Base-by-base conservation (phyloP, 2,329 filamentous ascomycete genomes). In the Ophiostoma angusticollis region DNA sequence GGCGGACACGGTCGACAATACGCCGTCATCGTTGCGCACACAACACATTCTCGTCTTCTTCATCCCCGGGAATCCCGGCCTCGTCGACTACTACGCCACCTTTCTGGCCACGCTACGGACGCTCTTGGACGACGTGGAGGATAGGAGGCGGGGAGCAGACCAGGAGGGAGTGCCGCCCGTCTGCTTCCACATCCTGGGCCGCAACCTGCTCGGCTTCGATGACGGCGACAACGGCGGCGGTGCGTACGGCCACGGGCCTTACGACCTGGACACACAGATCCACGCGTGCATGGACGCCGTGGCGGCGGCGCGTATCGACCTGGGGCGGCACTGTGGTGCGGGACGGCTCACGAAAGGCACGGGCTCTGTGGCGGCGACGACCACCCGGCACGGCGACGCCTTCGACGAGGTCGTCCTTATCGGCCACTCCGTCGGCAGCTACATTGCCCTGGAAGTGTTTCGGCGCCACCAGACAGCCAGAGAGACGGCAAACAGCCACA, bases 21-120 rank as follows among this genome's bases (percentile, higher is more conserved):
- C 31, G 28, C 12, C 29, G 16, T 25, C 21, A 9, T n/a, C 22
- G 1, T 13, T 36, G 11, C 6, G 18, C 5, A 31, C 37, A 3
- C 45, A 45, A 33, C 41, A 47, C 11, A 42, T 37, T 44, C 68
- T 86, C 35, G 61, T 87, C 48, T 85, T 76, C 61, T 80, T 84
- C 57, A 67, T 89, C 29, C 73, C 79, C 21, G 83, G 83, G 16
- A 89, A 89, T 47, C 83, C 83, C 5, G 83, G 83, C 5, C 64
- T 85, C 14, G 70, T 86, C 36, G 72, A 69, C 40, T 89, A 83
- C 65, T 89, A 89, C 57, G 61, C 60, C 41, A 65, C 71, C 27
- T 89, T 85, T 56, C 63, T 86, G 9, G 61, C 61, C 0, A 62
- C 67, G 12, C 59, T 86, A 2, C 64, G 74, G 32, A 54, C 58